Percentiles rank a stretch among this genome's conserved stretches.
Evolutionary conservation across 805 yeast species (phyloP).

Genomic region (Jamesozyma gamospora): DNA sequence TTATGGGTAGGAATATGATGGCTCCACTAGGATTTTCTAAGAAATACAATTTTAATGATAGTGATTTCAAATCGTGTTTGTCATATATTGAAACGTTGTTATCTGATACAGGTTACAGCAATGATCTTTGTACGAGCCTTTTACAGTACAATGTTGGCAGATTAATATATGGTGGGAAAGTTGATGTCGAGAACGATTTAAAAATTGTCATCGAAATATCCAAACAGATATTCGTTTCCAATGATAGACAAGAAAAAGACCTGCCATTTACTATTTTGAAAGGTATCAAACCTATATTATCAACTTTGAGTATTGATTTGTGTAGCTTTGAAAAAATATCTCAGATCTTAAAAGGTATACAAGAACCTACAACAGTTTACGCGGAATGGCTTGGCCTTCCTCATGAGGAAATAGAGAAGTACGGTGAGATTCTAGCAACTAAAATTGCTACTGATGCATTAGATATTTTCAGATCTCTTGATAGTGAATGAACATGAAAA

Average conservation of each 20-base stretch:
- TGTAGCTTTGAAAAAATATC: too few relatives aligned
- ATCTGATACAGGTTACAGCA: background rate
- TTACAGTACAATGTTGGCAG: conserved; percentile 6
- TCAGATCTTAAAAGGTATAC: too few relatives aligned
- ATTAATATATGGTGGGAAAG: conserved; percentile 38
- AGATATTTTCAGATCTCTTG: background rate
- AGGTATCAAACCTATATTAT: too few relatives aligned
- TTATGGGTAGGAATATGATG: conserved; percentile 49
- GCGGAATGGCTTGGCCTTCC: conserved; percentile 1
- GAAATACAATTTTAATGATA: conserved; percentile 58
- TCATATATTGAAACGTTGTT: conserved; percentile 29
- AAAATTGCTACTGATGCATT: background rate
- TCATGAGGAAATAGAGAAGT: background rate
- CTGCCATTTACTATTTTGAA: too few relatives aligned
- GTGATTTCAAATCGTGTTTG: conserved; percentile 51
- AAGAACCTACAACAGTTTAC: conserved; percentile 1
- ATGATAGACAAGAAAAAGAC: background rate
- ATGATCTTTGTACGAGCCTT: background rate
- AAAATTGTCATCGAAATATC: conserved; percentile 11
- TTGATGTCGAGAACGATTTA: conserved; percentile 36
- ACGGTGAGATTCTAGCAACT: background rate
- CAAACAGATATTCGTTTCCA: conserved; percentile 4
- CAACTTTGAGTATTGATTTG: too few relatives aligned
- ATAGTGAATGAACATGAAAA: too few relatives aligned
- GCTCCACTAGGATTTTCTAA: conserved; percentile 54